Percentiles rank a stretch among this genome's conserved stretches.
These are phyloP conservation scores for Gentiana dahurica DNA, from an alignment of 257 asterid genomes.

Conservation along the genomic window DNA sequence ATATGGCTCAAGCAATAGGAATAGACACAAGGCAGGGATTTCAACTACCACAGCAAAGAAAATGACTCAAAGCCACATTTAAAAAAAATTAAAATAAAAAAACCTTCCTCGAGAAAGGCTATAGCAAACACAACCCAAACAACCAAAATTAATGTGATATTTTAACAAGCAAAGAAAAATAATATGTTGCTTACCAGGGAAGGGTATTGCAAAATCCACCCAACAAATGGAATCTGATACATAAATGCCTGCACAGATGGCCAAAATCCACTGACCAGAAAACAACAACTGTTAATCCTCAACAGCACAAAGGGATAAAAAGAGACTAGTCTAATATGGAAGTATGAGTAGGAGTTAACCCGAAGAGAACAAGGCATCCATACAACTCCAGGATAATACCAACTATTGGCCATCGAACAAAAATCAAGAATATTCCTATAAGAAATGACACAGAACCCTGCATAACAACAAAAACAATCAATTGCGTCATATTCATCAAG, in stretches of 20 bases:
- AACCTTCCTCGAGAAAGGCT: too few relatives aligned
- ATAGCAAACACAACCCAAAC: neutral
- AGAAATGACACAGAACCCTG: conserved; percentile 67
- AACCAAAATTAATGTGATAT: neutral
- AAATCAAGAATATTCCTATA: conserved; percentile 65
- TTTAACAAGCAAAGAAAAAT: neutral
- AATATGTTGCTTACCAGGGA: conserved; percentile 35
- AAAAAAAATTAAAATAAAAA: too few relatives aligned
- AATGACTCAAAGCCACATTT: too few relatives aligned
- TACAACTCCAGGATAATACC: conserved; percentile 58
- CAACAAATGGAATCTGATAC: conserved; percentile 69
- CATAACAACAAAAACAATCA: neutral
- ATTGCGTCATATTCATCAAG: too few relatives aligned
- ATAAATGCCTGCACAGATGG: conserved; percentile 72
- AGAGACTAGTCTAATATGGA: conserved; percentile 2
- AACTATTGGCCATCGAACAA: conserved; percentile 77
- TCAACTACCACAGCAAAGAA: too few relatives aligned
- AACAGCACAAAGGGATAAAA: neutral
- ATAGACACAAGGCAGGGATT: too few relatives aligned
- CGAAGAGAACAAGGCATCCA: conserved; percentile 59
- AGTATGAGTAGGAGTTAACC: conserved; percentile 29
- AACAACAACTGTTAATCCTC: neutral
- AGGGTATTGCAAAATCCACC: conserved; percentile 70
- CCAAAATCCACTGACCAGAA: conserved; percentile 64
- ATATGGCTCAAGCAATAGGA: too few relatives aligned